Base-by-base conservation (phyloP, 176 grass and related monocot species). In the Dactylis glomerata region DNA sequence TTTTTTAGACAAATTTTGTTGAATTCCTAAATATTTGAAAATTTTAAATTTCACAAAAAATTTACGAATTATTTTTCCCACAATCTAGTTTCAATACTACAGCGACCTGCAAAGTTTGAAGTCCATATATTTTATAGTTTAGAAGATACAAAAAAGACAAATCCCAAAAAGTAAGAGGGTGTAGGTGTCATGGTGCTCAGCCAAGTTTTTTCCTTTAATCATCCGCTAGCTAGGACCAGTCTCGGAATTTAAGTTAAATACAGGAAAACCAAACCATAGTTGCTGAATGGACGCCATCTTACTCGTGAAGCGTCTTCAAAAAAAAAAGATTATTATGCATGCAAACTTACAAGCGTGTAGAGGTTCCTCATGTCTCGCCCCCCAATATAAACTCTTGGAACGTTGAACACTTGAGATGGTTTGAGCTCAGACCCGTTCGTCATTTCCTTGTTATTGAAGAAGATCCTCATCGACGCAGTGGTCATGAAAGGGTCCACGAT, bases 331-430 rank as follows among this genome's bases (percentile, higher is more conserved):
- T 45, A 36, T 14, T 1, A 42, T 16, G 13, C 38, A 52, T 4
- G 54, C 92, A 52, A 1, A 77, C 92, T 94, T 79, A 94, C 95
- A 86, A 97, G 95, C 19, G 95, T 97, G 59, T 97, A 97, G 19
- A 97, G 80, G 33, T 87, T 97, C 57, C 95, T 90, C 89, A 93
- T 90, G 76, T 97, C 91, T 30, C 89, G 79, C 32, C 95, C 92
- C 3, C 82, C 52, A 26, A 95, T 91, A 75, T 88, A 79, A 32
- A 93, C 82, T 85, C 87, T 84, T 41, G 95, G 95, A 28, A 86
- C 79, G 46, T 79, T 89, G 40, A 86, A 71, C 26, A 97, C 92
- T 41, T 92, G 92, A 28, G 95, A 97, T 37, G 95, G 95, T 83
- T 93, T 97, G 67, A 97, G 87, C 54, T 95, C 92, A 11, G 91